These are phyloP conservation scores for Hymenoscyphus scutula DNA, from an alignment of 2,329 filamentous ascomycete genomes.

Conservation along the genomic window DNA sequence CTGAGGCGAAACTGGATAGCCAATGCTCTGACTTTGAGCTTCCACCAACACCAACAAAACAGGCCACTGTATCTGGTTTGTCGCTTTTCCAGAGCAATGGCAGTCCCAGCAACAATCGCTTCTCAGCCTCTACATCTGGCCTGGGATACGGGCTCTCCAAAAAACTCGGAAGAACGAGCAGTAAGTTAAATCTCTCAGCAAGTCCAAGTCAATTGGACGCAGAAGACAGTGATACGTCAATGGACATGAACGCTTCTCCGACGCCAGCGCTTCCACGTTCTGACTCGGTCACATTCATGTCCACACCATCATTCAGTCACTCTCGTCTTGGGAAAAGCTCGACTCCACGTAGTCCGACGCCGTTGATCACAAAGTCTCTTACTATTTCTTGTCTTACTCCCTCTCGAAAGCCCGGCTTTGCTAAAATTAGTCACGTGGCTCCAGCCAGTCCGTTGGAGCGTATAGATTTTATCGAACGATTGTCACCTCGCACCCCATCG, in stretches of 20 bases:
- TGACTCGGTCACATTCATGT: conserved; percentile 35
- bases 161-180: conserved; percentile 35
- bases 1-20: conserved; percentile 60
- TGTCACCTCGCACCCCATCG: conserved; percentile 74
- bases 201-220: conserved; percentile 28
- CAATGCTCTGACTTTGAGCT: conserved; percentile 68
- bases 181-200: conserved; percentile 38
- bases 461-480: conserved; percentile 47
- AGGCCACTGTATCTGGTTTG: conserved; percentile 41
- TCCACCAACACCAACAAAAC: conserved; percentile 93
- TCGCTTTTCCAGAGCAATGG: conserved; percentile 26
- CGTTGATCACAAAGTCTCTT: conserved; percentile 30
- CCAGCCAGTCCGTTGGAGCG: conserved; percentile 61
- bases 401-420: conserved; percentile 43
- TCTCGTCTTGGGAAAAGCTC: conserved; percentile 36
- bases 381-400: conserved; percentile 34
- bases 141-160: conserved; percentile 29
- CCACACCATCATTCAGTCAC: conserved; percentile 42
- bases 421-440: conserved; percentile 52
- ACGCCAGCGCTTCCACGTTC: conserved; percentile 37
- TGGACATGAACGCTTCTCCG: conserved; percentile 35
- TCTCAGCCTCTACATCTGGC: conserved; percentile 28
- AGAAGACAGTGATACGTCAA: conserved; percentile 33
- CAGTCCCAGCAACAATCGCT: conserved; percentile 33
- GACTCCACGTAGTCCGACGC: conserved; percentile 31